Evolutionary conservation across 768 basidiomycete genomes (phyloP).

Genomic region (Scleroderma bovista): DNA sequence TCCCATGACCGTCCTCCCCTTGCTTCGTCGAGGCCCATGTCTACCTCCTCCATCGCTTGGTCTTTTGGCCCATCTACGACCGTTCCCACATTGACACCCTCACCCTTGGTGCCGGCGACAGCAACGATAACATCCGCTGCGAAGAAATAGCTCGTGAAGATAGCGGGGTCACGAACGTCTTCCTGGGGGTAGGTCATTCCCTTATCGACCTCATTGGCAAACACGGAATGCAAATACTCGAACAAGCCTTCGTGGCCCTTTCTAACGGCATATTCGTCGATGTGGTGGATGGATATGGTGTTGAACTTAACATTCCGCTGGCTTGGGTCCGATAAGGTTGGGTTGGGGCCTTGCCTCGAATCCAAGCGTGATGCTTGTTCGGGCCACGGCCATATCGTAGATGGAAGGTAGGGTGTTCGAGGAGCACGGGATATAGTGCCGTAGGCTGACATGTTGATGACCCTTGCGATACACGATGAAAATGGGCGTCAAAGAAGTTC

Average conservation of each 20-base stretch:
- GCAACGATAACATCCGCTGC: conserved; percentile 72
- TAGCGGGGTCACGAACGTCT: conserved; percentile 41
- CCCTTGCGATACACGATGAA: neutral
- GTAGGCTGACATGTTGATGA: conserved; percentile 61
- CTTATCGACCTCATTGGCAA: conserved; percentile 68
- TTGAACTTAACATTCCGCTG: neutral
- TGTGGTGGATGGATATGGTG: conserved; percentile 28
- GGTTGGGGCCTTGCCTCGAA: conserved; percentile 12
- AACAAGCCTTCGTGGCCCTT: conserved; percentile 43
- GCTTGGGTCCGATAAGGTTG: conserved; percentile 12
- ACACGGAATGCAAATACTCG: conserved; percentile 54
- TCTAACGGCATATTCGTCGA: conserved; percentile 25
- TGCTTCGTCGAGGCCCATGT: conserved; percentile 37
- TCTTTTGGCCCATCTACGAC: conserved; percentile 7
- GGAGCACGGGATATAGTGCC: conserved; percentile 45
- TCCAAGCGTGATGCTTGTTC: too few species aligned
- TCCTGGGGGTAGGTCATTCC: conserved; percentile 89
- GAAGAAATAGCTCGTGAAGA: conserved; percentile 75
- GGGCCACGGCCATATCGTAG: conserved; percentile 41
- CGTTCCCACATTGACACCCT: conserved; percentile 7
- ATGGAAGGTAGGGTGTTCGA: conserved; percentile 31
- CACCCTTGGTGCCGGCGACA: conserved; percentile 29
- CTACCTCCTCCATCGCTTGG: conserved; percentile 11
- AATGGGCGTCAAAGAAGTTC: neutral
- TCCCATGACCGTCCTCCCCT: conserved; percentile 54